These are phyloP conservation scores for Sugiyamaella marilandica DNA, from an alignment of 805 yeast genomes.

Conservation along the genomic window DNA sequence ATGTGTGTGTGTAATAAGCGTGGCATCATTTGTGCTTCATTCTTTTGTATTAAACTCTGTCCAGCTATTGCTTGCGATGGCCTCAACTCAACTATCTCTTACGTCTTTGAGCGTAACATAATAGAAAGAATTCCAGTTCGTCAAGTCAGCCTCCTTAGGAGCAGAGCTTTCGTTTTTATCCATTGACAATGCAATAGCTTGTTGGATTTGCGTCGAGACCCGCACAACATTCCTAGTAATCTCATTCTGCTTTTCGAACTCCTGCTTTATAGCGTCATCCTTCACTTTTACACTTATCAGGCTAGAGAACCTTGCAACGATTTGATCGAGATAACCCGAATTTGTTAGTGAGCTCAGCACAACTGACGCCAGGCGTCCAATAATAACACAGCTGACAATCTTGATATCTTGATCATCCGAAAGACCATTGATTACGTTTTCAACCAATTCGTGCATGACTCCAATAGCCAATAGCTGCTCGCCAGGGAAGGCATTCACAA, in stretches of 20 bases:
- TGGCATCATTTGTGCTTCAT: too few relatives aligned
- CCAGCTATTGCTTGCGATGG: too few relatives aligned
- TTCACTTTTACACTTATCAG: constrained; percentile 46
- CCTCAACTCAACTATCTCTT: too few relatives aligned
- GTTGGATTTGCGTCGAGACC: constrained; percentile 29
- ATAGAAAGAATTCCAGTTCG: constrained; percentile 13
- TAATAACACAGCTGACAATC: constrained; percentile 46
- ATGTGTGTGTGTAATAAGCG: too few relatives aligned
- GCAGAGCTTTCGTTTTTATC: constrained; percentile 10
- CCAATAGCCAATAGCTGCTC: constrained; percentile 26
- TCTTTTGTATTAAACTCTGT: too few relatives aligned
- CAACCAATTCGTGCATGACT: constrained; percentile 34
- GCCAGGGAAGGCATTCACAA: constrained; percentile 34
- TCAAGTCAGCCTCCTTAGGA: constrained; percentile 17
- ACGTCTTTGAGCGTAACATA: background rate
- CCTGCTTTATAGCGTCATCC: constrained; percentile 64
- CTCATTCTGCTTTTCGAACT: constrained; percentile 53
- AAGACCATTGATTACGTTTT: constrained; percentile 47
- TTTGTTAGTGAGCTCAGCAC: constrained; percentile 26
- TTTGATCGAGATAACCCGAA: constrained; percentile 17
- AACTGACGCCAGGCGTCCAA: constrained; percentile 36
- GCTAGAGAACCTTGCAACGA: constrained; percentile 38
- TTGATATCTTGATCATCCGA: constrained; percentile 60
- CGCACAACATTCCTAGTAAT: constrained; percentile 32
- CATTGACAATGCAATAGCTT: constrained; percentile 11